Evolutionary conservation across 1,284 basidiomycete genomes (phyloP).

Genomic region (Cronartium quercuum): DNA sequence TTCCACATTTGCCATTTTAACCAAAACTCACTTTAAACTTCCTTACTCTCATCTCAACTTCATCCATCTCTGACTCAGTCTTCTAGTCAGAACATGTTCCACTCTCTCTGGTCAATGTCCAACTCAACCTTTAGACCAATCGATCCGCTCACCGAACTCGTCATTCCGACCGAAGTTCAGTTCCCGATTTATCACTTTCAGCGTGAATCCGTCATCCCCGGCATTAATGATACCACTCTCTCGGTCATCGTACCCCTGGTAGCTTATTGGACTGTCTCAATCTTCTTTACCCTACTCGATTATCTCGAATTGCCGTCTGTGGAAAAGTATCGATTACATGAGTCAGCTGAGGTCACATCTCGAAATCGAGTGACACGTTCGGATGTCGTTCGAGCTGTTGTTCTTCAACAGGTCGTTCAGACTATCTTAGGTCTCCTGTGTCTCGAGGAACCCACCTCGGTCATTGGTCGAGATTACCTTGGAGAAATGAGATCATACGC

Average conservation of each 20-base stretch:
- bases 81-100: background rate
- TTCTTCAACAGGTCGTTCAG: constrained; percentile 79
- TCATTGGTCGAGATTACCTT: constrained; percentile 56
- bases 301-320: constrained; percentile 63
- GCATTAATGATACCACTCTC: constrained; percentile 66
- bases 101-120: background rate
- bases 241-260: constrained; percentile 69
- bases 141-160: background rate
- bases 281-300: constrained; percentile 78
- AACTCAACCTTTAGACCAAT: background rate
- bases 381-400: constrained; percentile 69
- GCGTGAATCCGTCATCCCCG: constrained; percentile 57
- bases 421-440: constrained; percentile 67
- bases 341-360: constrained; percentile 68
- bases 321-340: constrained; percentile 79
- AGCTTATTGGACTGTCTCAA: constrained; percentile 79
- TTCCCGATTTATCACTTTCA: constrained; percentile 55
- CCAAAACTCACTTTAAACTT: background rate
- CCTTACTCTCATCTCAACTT: background rate
- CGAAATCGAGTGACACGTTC: constrained; percentile 68
- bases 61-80: background rate
- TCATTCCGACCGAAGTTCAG: constrained; percentile 1
- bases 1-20: background rate
- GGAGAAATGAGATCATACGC: constrained; percentile 44
- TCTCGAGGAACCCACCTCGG: constrained; percentile 57